Base-by-base conservation (phyloP, 495 filamentous ascomycete species). In the Peziza echinospora region DNA sequence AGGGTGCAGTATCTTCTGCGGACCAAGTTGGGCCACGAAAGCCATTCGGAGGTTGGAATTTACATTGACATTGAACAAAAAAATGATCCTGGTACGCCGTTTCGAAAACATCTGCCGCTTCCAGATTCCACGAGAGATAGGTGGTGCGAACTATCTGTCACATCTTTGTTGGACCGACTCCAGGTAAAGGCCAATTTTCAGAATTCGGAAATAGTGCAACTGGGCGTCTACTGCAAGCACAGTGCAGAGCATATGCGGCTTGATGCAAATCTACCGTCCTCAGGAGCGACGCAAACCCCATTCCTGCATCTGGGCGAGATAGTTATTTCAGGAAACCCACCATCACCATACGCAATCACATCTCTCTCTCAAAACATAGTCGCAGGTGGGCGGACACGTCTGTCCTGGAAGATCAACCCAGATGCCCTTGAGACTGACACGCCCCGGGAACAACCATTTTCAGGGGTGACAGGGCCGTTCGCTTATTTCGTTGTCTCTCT, bases 401-500 rank as follows among this genome's bases (percentile, higher is more conserved):
- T 59, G 13, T 40, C 40, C 5, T 59, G 56, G 56, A 54, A 47
- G 21, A 51, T 54, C 7, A 53, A 58, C 16, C 46, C 53, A 11
- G 26, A n/a, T 7, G 3, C 43, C 37, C 40, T 26, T 8, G 46
- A 21, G 21, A 37, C 45, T 16, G 43, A 13, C 6, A 10, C 30
- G 13, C 26, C 41, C 22, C 39, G 19, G 24, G 51, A 50, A 37
- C 37, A 43, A 10, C 46, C 47, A 26, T 58, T 51, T 49, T 58
- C 51, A 39, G 44, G 49, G 17, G 28, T 47, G 23, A 59, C 56
- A 2, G 49, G 49, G 49, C 51, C 54, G 46, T 58, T 55, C 16
- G 44, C 55, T 17, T 55, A 52, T 41, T 59, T 59, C 47, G 22
- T 55, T 25, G 55, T 59, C 8, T 52, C 49, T 48, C 41, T 49